Evolutionary conservation across 441 rosid genomes (phyloP), one percentile per base, ranked within the genome.

Genomic region (Bocquillonia castaneifolia): DNA sequence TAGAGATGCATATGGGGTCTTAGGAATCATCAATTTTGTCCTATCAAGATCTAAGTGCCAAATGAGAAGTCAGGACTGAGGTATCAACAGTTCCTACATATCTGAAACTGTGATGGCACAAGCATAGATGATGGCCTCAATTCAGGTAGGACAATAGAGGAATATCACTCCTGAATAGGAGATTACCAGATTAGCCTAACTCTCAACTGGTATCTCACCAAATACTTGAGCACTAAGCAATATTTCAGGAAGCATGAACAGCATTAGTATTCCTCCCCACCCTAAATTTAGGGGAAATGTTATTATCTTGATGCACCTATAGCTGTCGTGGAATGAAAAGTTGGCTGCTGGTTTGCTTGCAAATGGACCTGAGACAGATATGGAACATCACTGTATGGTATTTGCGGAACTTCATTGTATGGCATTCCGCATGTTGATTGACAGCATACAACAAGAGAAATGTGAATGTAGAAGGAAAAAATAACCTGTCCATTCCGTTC

Each of bases 401-500:
- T n/a, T n/a, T n/a, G n/a, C 40, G 14, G 12, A 51, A 25, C 26
- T 48, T 34, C 36, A 51, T 7, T 56, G 9, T 31, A 6, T 28
- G 15, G 14, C 22, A 29, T 62, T 64, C 2, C n/a, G 40, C 36
- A 42, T 54, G 63, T 53, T 64, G 7, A 64, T 47, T 52, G 17
- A 57, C 28, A 3, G 26, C n/a, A 13, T 10, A 68, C 32, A 54
- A 66, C 14, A 26, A 63, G 47, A 51, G 31, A 47, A 45, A 57
- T 28, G 32, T 25, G 29, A 40, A 25, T 25, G 28, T 39, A 13
- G 36, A 56, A 73, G 63, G 48, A 59, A 68, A 58, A 67, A 7
- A 31, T 50, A 47, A 93, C 98, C 91, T 91, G 99, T 78, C 99
- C 99, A 64, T 75, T 74, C 9, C 91, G 90, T 47, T 92, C 97